Evolutionary conservation across 2,329 filamentous ascomycete genomes (phyloP), one percentile per base, ranked within the genome.

Genomic region (Macrophomina pseudophaseolina): DNA sequence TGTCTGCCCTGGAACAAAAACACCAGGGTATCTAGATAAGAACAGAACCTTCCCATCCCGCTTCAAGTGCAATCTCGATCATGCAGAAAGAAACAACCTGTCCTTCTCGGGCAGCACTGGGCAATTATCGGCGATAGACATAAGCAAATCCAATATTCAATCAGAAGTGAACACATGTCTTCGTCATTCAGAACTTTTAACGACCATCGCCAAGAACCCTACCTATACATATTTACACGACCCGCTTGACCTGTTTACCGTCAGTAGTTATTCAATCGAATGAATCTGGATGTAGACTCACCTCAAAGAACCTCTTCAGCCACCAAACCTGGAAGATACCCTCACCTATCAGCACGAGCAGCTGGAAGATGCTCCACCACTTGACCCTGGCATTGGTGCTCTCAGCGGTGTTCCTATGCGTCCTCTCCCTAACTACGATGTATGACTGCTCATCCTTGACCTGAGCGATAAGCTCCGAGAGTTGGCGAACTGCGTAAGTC

Each of bases 261-360:
- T 75, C 69, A 75, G 70, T 68, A 74, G n/a, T 49, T 8, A 32
- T n/a, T 53, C 46, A 56, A 69, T 69, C 66, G 53, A 62, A 44
- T 6, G n/a, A 16, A 30, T 53, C 11, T 6, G 32, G 7, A 65
- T 71, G 58, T 67, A 68, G 72, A 71, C 80, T 70, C 77, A 90
- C 88, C 89, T 97, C 94, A 77, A 97, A 97, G 87, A 99, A 99
- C 77, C 95, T 88, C 84, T 97, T 95, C 79, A 99, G 82, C 94
- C 95, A 99, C 94, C 95, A 99, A 71, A 99, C 94, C 84, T 99
- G 95, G 85, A 99, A 99, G 71, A 97, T 84, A 68, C 93, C 95
- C 84, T 98, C 93, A 74, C 91, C 93, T 71, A 96, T 85, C 70
- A 99, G 87, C 60, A 98, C 89, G 66, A 88, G 87, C 71, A 99